phyloP scores from a whole-genome alignment of 805 yeast species.

The Wickerhamiella domercqiae region DNA sequence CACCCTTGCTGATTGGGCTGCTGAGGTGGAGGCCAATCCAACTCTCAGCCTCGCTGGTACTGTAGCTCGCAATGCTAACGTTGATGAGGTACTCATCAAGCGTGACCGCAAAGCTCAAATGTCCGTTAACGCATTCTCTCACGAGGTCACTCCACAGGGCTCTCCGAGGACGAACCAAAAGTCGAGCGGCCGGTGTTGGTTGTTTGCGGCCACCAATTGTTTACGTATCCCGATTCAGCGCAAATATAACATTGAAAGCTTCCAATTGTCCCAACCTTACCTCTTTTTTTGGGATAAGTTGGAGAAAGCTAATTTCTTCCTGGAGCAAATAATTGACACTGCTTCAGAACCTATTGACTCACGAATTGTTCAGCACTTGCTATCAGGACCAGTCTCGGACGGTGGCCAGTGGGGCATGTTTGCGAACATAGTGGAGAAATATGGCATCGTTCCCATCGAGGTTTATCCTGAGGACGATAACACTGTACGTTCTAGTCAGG shows the following conservation, averaged over 20 bases:
- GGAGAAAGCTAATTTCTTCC: constrained; percentile 67
- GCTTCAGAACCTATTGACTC: constrained; percentile 51
- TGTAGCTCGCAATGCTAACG: constrained; percentile 20
- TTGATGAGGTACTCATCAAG: constrained; percentile 18
- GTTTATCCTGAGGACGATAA: constrained; percentile 55
- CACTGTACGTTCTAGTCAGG: constrained; percentile 33
- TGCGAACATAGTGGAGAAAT: constrained; percentile 58
- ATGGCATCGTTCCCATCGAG: constrained; percentile 65
- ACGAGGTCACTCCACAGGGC: constrained; percentile 34
- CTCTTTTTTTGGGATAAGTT: constrained; percentile 74
- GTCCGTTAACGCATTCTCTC: constrained; percentile 27
- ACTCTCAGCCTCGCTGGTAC: constrained; percentile 20
- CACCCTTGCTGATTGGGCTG: too few species aligned
- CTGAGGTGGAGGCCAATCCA: constrained; percentile 17
- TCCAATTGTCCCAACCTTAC: constrained; percentile 66
- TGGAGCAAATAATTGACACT: constrained; percentile 60
- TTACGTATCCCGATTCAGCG: constrained; percentile 48
- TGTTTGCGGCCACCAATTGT: constrained; percentile 69
- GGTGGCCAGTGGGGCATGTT: constrained; percentile 88
- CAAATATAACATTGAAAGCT: constrained; percentile 46
- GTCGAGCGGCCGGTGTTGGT: constrained; percentile 75
- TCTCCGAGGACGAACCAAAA: constrained; percentile 60
- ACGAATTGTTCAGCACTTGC: constrained; percentile 49
- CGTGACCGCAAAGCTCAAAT: constrained; percentile 15
- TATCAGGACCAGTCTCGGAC: constrained; percentile 54